phyloP scores from a whole-genome alignment of 2,329 filamentous ascomycete genomes.

The Colletotrichum tropicale region DNA sequence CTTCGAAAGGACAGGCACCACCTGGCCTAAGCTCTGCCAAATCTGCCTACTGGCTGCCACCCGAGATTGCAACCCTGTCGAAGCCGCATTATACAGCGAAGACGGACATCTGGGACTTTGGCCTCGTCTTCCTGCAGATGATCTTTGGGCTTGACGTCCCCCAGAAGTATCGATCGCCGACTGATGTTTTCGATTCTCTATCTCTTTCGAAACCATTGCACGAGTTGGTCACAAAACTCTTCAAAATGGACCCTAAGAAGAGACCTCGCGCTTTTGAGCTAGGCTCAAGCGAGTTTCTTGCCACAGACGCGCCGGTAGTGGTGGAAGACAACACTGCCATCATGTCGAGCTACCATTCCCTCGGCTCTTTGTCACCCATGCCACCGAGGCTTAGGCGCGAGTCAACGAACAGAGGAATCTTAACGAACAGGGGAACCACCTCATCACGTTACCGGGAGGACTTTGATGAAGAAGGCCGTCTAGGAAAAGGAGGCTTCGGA shows the following conservation, averaged over 20 bases:
- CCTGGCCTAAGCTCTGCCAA: constrained; percentile 65
- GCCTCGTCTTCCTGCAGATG: constrained; percentile 92
- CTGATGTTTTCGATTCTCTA: constrained; percentile 72
- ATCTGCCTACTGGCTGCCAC: constrained; percentile 83
- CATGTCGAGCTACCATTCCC: constrained; percentile 44
- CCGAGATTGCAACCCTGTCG: constrained; percentile 71
- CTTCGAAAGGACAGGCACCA: constrained; percentile 55
- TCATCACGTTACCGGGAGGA: constrained; percentile 85
- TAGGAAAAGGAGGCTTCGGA: constrained; percentile 94
- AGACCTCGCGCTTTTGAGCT: constrained; percentile 81
- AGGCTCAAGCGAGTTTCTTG: constrained; percentile 68
- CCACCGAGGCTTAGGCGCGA: constrained; percentile 63
- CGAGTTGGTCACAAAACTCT: constrained; percentile 83
- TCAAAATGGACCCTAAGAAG: constrained; percentile 84
- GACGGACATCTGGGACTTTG: constrained; percentile 94
- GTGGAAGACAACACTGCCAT: constrained; percentile 46
- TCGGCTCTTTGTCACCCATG: constrained; percentile 46
- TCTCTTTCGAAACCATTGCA: constrained; percentile 76
- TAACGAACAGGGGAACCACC: constrained; percentile 45
- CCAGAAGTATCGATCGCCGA: constrained; percentile 80
- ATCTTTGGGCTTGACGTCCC: constrained; percentile 82
- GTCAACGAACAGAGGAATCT: constrained; percentile 57
- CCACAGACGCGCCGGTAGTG: constrained; percentile 66
- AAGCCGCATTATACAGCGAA: constrained; percentile 73
- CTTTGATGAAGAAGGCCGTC: constrained; percentile 85